A percentile compares a stretch with the other conserved stretches of the same genome.
These are phyloP conservation scores for Paraphaeosphaeria sporulosa DNA, from an alignment of 2,329 filamentous ascomycete species.

Conservation along the genomic window DNA sequence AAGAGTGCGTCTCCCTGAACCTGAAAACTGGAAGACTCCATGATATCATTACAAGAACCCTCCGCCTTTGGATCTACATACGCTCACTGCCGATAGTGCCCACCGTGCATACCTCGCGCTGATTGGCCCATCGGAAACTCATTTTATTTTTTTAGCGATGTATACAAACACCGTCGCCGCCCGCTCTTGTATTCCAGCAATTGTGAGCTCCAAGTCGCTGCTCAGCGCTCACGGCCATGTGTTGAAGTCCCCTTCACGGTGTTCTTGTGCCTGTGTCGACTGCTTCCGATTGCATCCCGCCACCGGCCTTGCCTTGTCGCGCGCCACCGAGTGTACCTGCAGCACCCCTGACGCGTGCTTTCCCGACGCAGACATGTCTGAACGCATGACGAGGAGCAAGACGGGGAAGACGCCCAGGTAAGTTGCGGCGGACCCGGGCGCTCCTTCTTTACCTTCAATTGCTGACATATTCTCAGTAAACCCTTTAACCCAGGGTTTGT, in stretches of 20 bases:
- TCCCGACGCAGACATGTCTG: constrained; percentile 39
- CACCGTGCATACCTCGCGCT: neutral
- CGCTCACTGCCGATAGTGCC: neutral
- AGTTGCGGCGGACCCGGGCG: constrained; percentile 20
- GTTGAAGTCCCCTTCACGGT: constrained; percentile 1
- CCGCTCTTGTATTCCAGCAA: constrained; percentile 7
- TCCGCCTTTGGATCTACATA: no score
- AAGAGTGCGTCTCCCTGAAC: neutral
- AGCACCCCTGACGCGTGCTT: constrained; percentile 20
- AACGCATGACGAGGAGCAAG: constrained; percentile 56
- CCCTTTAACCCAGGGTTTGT: constrained; percentile 55
- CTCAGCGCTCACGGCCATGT: constrained; percentile 11
- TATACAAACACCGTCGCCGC: constrained; percentile 9
- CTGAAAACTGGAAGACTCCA: neutral
- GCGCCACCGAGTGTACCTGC: constrained; percentile 11
- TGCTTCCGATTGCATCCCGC: neutral
- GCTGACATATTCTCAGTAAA: constrained; percentile 46
- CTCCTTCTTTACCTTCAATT: constrained; percentile 1
- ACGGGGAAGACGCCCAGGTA: constrained; percentile 59
- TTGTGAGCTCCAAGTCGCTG: constrained; percentile 1
- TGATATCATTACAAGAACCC: neutral
- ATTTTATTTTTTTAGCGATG: constrained; percentile 11
- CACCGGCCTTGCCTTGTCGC: constrained; percentile 4
- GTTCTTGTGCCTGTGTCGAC: constrained; percentile 4
- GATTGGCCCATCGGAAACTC: constrained; percentile 11